These are phyloP conservation scores for Penicillium digitatum DNA, from an alignment of 2,329 filamentous ascomycete species.

Conservation along the genomic window DNA sequence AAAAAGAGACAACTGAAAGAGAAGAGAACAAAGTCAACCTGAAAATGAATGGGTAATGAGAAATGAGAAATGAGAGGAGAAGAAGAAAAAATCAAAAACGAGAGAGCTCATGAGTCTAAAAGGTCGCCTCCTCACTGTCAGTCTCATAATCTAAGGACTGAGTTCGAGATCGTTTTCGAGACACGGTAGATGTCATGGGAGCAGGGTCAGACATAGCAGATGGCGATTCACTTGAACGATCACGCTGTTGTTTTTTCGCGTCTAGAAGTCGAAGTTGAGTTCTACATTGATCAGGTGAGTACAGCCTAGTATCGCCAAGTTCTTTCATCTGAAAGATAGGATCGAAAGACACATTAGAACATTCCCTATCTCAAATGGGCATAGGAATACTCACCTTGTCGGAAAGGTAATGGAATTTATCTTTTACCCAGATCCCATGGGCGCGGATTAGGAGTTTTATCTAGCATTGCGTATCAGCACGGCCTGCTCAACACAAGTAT, in stretches of 20 bases:
- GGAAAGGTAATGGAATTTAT: constrained; percentile 40
- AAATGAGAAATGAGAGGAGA: neutral
- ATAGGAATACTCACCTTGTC: constrained; percentile 32
- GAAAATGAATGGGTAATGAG: neutral
- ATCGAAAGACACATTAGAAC: neutral
- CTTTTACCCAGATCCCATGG: constrained; percentile 36
- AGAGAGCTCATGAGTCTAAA: neutral
- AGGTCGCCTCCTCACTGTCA: neutral
- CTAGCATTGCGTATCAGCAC: constrained; percentile 19
- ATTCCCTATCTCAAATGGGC: neutral
- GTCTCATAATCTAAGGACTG: neutral
- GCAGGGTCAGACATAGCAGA: constrained; percentile 23
- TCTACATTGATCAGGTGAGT: constrained; percentile 38
- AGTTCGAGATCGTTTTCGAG: constrained; percentile 3
- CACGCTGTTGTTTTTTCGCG: constrained; percentile 14
- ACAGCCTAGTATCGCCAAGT: constrained; percentile 32
- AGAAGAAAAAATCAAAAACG: neutral
- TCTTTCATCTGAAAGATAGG: constrained; percentile 29
- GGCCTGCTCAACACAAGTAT: neutral
- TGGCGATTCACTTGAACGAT: constrained; percentile 15
- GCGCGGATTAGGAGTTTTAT: constrained; percentile 36
- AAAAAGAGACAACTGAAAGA: neutral
- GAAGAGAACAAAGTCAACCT: neutral
- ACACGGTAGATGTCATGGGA: neutral
- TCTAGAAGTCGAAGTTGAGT: constrained; percentile 31